Base-by-base conservation (phyloP, 306 rosid species). In the Lupinus albus region DNA sequence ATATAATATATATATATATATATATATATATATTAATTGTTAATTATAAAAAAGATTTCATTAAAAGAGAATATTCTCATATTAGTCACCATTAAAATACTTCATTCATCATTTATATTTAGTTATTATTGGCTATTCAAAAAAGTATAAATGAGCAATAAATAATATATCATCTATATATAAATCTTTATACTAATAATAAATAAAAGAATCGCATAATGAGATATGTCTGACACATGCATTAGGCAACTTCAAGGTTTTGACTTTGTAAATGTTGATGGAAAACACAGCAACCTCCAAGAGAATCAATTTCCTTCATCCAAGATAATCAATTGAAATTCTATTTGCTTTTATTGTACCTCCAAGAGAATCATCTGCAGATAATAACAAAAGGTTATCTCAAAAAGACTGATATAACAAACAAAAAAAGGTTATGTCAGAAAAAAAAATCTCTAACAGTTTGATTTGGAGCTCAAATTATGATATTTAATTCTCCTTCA, bases 291-390 rank as follows among this genome's bases (percentile, higher is more conserved):
- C 39, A 62, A 67, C 47, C 81, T 75, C 56, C 77, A 8, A 77
- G 82, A 78, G 82, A 80, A 85, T 75, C 76, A 47, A n/a, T n/a
- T n/a, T n/a, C n/a, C n/a, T n/a, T n/a, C n/a, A n/a, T 75, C 56
- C 77, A 8, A 77, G 82, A 78, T 80, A 80, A 85, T 75, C 76
- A 1, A 25, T 25, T 25, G 28, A 2, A 25, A 25, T 4, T 25
- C 28, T 25, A 20, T 20, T 1, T 20, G 25, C 25, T 25, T 25
- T 25, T 25, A 25, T 25, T 25, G 3, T 25, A 25, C 28, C 28
- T 25, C 28, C 28, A 25, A 25, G 30, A 25, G 30, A 25, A 25
- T 25, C 30, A 25, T 48, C 45, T 64, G 55, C 48, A 76, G 71
- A 69, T 69, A 36, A 70, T n/a, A 67, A 59, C 74, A 68, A 44